Base-by-base conservation (phyloP, 257 asterid species). In the Solanum appendiculatum region DNA sequence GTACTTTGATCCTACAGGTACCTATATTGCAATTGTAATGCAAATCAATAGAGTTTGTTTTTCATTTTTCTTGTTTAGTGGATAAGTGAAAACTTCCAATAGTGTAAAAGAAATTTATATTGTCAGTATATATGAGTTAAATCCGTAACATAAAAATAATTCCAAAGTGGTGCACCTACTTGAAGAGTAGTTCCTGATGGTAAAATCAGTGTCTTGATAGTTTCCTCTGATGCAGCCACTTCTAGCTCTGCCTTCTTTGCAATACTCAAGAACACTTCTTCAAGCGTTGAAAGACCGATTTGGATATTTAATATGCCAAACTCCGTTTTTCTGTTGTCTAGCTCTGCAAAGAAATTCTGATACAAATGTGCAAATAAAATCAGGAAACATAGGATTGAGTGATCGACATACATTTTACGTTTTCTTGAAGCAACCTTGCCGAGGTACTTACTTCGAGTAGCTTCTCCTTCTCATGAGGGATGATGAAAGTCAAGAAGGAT, bases 191-290 rank as follows among this genome's bases (percentile, higher is more conserved):
- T 75, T 54, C 91, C 92, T 29, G 91, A 90, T 46, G 84, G 34
- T 85, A 90, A 75, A 84, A 86, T 90, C 82, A 89, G 34, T 7
- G 86, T 78, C 40, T 74, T 82, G 18, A 51, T 18, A 40, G 64
- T 90, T 68, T 56, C 87, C 14, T 74, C 78, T 60, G 90, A 36
- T 80, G 68, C 68, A 74, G 86, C 84, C 4, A 33, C 12, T 54
- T 90, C 91, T 37, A 87, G 90, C 60, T 87, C 92, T 82, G 92
- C 90, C 86, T 77, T 86, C 87, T 87, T 83, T 63, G 87, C 91
- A 51, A 90, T 84, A 44, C 51, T 90, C 86, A 90, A 86, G 88
- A 90, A 90, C 70, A 90, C 92, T 66, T 87, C 92, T 87, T 90
- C 92, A 0, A 90, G 92, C 2, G 91, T 90, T n/a, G 91, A 87